phyloP scores from a whole-genome alignment of 139 green algal genomes.

The Chlamydomonas sphaeroides region DNA sequence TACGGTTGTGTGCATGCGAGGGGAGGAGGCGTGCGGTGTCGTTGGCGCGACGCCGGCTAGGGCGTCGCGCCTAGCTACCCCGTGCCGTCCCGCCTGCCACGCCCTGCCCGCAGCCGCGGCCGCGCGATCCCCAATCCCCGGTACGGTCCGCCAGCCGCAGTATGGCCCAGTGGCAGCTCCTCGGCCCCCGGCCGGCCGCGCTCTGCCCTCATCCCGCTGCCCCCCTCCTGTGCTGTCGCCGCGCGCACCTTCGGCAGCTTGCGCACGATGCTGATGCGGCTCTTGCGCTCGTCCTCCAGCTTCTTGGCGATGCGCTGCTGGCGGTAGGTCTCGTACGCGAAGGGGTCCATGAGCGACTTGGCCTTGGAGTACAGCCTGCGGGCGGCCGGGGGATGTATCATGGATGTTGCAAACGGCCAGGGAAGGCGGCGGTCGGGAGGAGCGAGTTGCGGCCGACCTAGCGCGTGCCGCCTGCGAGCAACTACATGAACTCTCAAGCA shows the following conservation, averaged over 20 bases:
- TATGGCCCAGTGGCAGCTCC: too few species aligned
- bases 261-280: constrained; percentile 80
- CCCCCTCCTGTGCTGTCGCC: not conserved
- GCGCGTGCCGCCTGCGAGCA: not conserved
- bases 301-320: constrained; percentile 84
- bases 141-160: not conserved
- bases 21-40: too few species aligned
- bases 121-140: too few species aligned
- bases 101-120: too few species aligned
- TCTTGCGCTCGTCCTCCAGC: constrained; percentile 88
- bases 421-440: not conserved
- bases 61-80: too few species aligned
- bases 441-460: not conserved
- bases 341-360: constrained; percentile 77
- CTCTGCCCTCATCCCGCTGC: not conserved
- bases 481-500: not conserved
- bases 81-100: too few species aligned
- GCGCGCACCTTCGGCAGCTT: constrained; percentile 83
- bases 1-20: too few species aligned
- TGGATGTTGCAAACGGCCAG: too few species aligned
- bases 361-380: constrained; percentile 48
- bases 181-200: not conserved
- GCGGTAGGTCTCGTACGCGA: constrained; percentile 92
- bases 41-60: too few species aligned
- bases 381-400: too few species aligned